Base-by-base conservation (phyloP, 768 basidiomycete genomes). In the Fistulinella prunicolor region DNA sequence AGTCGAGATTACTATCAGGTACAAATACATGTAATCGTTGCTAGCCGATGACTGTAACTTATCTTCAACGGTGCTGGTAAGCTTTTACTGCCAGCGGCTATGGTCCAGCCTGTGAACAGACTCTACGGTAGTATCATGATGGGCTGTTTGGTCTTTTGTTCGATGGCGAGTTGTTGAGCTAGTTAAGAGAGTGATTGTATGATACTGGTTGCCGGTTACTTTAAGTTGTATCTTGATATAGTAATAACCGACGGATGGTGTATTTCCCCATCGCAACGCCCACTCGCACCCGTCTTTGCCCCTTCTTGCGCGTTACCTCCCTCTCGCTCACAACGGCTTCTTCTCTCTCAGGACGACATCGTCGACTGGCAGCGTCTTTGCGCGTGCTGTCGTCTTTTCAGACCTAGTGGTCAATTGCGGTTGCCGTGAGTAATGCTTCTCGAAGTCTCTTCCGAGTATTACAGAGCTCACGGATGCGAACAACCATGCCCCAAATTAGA, bases 391-490 rank as follows among this genome's bases (percentile, higher is more conserved):
- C 21, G 6, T 35, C 29, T 12, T 30, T 38, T 20, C 3, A 21
- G 39, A 40, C 39, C 28, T 9, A 19, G 30, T 36, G 19, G 44
- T 34, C 19, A 10, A n/a, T 36, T 26, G 23, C 22, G 7, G n/a
- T 35, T 28, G 22, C 3, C 30, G 63, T 65, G 38, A 51, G 63
- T 51, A 26, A 10, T 6, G 0, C 13, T 30, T 42, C 28, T 23
- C 17, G 19, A 38, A 42, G 22, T 21, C 26, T 21, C 32, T 5
- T 23, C 8, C 28, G 19, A 16, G 13, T 29, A 44, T 39, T 51
- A 38, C 20, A 44, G 26, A 28, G 42, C 61, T 52, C 17, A 58
- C 50, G 46, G 58, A 56, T 50, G 52, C 62, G 59, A 63, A 52
- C 26, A 30, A 30, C 49, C 48, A 35, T 10, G 6, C 37, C 3